Evolutionary conservation across 345 rosid species (phyloP), one percentile per base, ranked within the genome.

Genomic region (Euphorbia peplus): DNA sequence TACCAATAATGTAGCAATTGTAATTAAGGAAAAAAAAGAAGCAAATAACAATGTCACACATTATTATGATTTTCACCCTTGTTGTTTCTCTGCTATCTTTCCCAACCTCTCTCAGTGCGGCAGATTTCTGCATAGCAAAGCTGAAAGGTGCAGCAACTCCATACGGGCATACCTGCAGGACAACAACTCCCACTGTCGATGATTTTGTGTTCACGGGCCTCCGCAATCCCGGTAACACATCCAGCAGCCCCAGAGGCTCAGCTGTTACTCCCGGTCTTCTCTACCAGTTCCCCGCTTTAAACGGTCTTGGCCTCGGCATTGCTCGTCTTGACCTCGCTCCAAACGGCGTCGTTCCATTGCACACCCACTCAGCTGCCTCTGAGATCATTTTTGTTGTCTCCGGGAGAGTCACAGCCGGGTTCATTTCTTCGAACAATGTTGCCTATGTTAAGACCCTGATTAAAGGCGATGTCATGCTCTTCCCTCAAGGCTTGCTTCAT

Each of bases 91-190:
- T 89, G 13, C 54, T 86, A 63, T 74, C 80, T 61, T 68, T 83
- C 48, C 42, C 75, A 57, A 29, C 79, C 76, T 87, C 85, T n/a
- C n/a, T n/a, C 25, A 56, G 77, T 0, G 90, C 83, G 42, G 82
- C 82, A 56, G 98, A 93, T 70, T 93, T 93, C 84, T 93, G 97
- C n/a, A 93, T 93, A 0, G 98, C 90, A 0, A 73, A 87, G 77
- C 80, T 84, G 2, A 82, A 82, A 25, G 82, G 80, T 22, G 73
- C 82, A 2, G 82, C 76, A 2, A 67, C 75, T 66, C 91, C 96
- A 0, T 69, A 88, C 0, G 97, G 97, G 2, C 90, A 76, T 66
- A 75, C 84, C 54, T 90, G 96, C 79, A 85, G 80, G 68, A 72
- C 53, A 9, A 60, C 81, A 1, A 76, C 35, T 12, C 85, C 87